Base-by-base conservation (phyloP, 441 rosid species). In the Hypseocharis bilobata region DNA sequence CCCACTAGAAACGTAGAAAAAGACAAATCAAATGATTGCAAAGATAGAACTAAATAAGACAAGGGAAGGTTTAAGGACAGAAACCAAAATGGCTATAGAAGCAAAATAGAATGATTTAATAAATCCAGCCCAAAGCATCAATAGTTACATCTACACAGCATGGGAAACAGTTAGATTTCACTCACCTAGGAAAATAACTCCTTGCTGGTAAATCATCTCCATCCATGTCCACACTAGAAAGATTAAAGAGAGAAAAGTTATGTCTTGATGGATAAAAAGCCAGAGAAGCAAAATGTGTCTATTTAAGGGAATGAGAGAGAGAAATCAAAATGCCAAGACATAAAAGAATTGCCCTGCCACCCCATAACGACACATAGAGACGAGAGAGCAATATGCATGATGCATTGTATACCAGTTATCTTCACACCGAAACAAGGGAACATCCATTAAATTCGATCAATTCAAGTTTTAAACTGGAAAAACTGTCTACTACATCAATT, bases 111-210 rank as follows among this genome's bases (percentile, higher is more conserved):
- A 23, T 28, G 6, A 22, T 28, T 13, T 25, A 27, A 23, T 27
- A 67, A 17, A 8, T 42, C 63, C 47, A 40, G 23, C 34, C n/a
- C 47, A 58, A 64, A 40, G 20, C 68, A 59, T 51, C 28, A 11
- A 66, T 58, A 34, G 26, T 58, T 20, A 40, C 29, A 29, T 26
- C 34, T 54, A 63, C 51, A 44, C 42, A 44, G 55, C 54, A 45
- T 6, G 13, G 44, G 23, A 69, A 69, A 66, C 13, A 60, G 29
- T 44, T 28, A 64, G 64, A 25, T 28, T 58, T 61, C 45, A 79
- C 86, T 88, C 75, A 93, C 97, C 67, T 72, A 45, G 96, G 97
- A 83, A 87, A 87, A 80, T 88, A 88, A 62, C 65, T 76, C 80
- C 77, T 84, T 47, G 11, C 82, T 73, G 64, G 70, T 58, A 76